Conservation (phyloP, 371 early-diverging fungal genomes). For the Apophysomyces elegans region DNA sequence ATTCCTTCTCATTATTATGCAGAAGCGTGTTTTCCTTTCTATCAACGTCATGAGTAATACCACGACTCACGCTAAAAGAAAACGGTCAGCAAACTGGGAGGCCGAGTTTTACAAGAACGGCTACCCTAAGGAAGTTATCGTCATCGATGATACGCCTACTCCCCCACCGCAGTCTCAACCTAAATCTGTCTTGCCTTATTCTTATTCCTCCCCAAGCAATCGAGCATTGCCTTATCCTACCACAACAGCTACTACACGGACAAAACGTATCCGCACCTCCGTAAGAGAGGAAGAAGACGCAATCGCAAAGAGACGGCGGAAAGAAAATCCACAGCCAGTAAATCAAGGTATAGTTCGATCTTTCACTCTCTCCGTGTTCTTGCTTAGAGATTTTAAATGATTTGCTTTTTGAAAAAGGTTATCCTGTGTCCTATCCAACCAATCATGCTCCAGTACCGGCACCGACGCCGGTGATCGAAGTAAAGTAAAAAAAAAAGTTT, state of each 20-base stretch:
- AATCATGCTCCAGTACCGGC: conserved; percentile 14
- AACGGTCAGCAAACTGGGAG: conserved; percentile 54
- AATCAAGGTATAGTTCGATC: background rate
- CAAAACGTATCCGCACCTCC: conserved; percentile 1
- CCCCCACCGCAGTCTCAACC: conserved; percentile 24
- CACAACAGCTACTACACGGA: background rate
- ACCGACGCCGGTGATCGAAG: conserved; percentile 16
- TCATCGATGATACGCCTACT: conserved; percentile 65
- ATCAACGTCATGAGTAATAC: background rate
- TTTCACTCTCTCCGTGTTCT: background rate
- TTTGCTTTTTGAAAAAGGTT: background rate
- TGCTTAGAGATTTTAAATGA: background rate
- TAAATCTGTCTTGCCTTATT: conserved; percentile 9
- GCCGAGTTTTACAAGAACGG: conserved; percentile 64
- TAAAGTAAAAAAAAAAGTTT: conserved; percentile 1
- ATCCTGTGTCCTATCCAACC: conserved; percentile 9
- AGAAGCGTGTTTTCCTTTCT: conserved; percentile 14
- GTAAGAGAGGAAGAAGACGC: conserved; percentile 12
- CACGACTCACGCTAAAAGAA: conserved; percentile 7
- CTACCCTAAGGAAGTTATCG: conserved; percentile 64
- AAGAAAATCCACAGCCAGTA: conserved; percentile 8
- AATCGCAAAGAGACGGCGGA: background rate
- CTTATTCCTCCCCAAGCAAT: conserved; percentile 16
- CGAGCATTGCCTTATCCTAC: conserved; percentile 12
- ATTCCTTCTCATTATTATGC: background rate